Evolutionary conservation across 2,329 filamentous ascomycete species (phyloP).

Genomic region (Aquanectria penicillioides): DNA sequence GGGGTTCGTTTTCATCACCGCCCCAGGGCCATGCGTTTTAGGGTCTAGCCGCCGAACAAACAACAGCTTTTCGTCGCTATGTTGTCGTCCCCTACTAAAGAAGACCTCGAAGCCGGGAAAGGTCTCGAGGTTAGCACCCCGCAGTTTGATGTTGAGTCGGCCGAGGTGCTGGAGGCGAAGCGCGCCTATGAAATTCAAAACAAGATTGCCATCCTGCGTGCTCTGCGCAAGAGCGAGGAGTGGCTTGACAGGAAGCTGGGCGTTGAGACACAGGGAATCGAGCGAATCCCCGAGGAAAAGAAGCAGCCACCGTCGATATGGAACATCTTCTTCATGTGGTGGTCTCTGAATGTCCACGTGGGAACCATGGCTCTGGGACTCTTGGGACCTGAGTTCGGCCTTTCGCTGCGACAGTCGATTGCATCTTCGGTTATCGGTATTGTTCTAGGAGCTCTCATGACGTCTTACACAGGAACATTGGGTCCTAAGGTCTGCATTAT

Average conservation of each 20-base stretch:
- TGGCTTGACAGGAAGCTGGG: conserved; percentile 17
- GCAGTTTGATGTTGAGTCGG: neutral
- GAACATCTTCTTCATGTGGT: conserved; percentile 22
- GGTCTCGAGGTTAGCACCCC: neutral
- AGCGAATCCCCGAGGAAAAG: conserved; percentile 18
- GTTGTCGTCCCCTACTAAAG: conserved; percentile 12
- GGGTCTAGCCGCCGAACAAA: too few species aligned
- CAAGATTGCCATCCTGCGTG: neutral
- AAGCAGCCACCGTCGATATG: conserved; percentile 17
- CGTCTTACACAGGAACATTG: conserved; percentile 13
- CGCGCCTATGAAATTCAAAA: conserved; percentile 12
- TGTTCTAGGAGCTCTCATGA: conserved; percentile 1
- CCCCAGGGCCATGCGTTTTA: neutral
- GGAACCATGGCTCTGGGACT: conserved; percentile 9
- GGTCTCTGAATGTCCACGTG: conserved; percentile 12
- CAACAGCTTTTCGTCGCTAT: neutral
- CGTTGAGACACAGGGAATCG: conserved; percentile 16
- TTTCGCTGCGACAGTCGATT: conserved; percentile 6
- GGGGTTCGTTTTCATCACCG: neutral
- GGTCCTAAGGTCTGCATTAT: conserved; percentile 12
- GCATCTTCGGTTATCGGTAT: conserved; percentile 3
- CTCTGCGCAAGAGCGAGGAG: conserved; percentile 1
- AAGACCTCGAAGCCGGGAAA: conserved; percentile 18
- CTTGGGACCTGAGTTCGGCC: conserved; percentile 15
- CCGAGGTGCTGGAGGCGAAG: conserved; percentile 1